Percentiles rank a stretch among this genome's conserved stretches.
These are phyloP conservation scores for Saksenaea vasiformis DNA, from an alignment of 371 early-diverging fungal species.

Conservation along the genomic window DNA sequence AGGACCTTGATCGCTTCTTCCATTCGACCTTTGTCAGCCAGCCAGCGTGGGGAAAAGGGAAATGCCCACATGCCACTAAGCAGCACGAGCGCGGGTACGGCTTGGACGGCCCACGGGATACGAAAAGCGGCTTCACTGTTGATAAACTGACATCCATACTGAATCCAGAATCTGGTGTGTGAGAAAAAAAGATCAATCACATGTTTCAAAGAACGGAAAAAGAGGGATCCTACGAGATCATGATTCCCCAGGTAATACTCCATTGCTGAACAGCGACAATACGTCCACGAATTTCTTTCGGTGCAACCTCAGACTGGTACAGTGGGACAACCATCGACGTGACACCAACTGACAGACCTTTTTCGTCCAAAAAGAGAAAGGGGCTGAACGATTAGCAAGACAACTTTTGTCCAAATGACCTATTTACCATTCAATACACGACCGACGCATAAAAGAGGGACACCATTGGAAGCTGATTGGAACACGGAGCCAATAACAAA, in stretches of 20 bases:
- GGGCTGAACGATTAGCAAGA: neutral
- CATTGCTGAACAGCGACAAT: slow-evolving; percentile 79
- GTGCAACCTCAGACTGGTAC: slow-evolving; percentile 80
- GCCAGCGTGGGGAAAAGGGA: slow-evolving; percentile 90
- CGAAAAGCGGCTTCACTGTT: slow-evolving; percentile 66
- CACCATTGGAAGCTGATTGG: slow-evolving; percentile 34
- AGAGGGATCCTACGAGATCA: slow-evolving; percentile 38
- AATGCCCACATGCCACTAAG: slow-evolving; percentile 66
- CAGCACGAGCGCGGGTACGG: slow-evolving; percentile 76
- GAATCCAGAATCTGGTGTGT: slow-evolving; percentile 24
- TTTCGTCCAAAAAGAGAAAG: neutral
- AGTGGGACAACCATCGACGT: slow-evolving; percentile 71
- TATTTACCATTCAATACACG: slow-evolving; percentile 31
- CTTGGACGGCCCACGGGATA: slow-evolving; percentile 80
- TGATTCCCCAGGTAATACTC: slow-evolving; percentile 70
- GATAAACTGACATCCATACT: slow-evolving; percentile 19
- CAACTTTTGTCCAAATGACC: neutral
- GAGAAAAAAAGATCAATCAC: neutral
- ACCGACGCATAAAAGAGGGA: slow-evolving; percentile 33
- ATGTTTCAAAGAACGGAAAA: neutral
- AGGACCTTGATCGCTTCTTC: slow-evolving; percentile 73
- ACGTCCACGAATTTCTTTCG: slow-evolving; percentile 70
- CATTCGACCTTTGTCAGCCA: slow-evolving; percentile 61
- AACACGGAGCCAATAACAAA: slow-evolving; percentile 32
- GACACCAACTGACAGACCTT: slow-evolving; percentile 54